These are phyloP conservation scores for Auxenochlorella protothecoides DNA, from an alignment of 139 green algal genomes.

Conservation along the genomic window DNA sequence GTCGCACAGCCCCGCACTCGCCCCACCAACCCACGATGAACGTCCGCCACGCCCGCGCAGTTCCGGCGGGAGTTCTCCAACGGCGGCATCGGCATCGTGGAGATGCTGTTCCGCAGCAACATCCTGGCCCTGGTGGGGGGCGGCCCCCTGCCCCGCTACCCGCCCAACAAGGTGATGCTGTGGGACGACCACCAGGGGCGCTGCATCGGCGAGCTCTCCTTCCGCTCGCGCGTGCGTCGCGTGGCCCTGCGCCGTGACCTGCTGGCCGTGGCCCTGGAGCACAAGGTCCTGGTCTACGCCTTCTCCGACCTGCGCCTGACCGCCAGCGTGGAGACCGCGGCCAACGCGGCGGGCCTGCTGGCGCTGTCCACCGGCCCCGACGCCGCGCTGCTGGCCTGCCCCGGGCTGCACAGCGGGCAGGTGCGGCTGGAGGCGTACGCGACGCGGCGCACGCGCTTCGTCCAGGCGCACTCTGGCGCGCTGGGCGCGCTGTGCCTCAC, in stretches of 20 bases:
- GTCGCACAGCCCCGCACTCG: no score
- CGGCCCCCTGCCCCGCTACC: slow-evolving; percentile 62
- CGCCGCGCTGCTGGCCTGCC: slow-evolving; percentile 82
- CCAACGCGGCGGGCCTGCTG: slow-evolving; percentile 74
- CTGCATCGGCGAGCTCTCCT: slow-evolving; percentile 90
- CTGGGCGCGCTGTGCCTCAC: slow-evolving; percentile 69
- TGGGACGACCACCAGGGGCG: slow-evolving; percentile 92
- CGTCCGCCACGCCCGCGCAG: slow-evolving; percentile 28
- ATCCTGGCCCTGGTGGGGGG: slow-evolving; percentile 91
- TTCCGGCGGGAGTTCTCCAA: slow-evolving; percentile 71
- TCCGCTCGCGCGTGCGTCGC: slow-evolving; percentile 71
- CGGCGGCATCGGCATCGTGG: slow-evolving; percentile 57
- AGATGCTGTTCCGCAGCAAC: slow-evolving; percentile 97
- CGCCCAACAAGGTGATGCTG: slow-evolving; percentile 93
- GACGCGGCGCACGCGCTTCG: slow-evolving; percentile 75
- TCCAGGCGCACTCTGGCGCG: slow-evolving; percentile 70
- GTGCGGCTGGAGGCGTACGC: slow-evolving; percentile 93
- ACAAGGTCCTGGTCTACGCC: slow-evolving; percentile 89
- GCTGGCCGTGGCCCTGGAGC: slow-evolving; percentile 89
- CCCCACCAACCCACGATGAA: background rate
- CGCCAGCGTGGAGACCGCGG: slow-evolving; percentile 81
- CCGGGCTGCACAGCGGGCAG: slow-evolving; percentile 79
- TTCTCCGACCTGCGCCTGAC: slow-evolving; percentile 87
- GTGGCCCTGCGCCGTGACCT: slow-evolving; percentile 80
- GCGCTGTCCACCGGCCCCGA: slow-evolving; percentile 69